Evolutionary conservation across 2,329 filamentous ascomycete species (phyloP).

Genomic region (Diaporthe longicolla): DNA sequence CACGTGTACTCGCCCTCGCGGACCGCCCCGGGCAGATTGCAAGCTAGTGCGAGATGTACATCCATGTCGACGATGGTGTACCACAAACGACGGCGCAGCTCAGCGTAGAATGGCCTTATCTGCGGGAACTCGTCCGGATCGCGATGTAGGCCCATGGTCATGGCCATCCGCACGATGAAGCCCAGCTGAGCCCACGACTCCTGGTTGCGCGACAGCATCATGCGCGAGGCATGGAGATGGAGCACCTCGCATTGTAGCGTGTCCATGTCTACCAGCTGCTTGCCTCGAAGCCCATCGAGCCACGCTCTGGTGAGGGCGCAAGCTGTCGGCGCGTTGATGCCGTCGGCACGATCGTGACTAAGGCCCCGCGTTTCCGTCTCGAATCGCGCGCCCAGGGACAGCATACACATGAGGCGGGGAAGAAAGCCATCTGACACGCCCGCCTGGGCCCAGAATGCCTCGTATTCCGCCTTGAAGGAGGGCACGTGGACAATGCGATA

Average conservation of each 20-base stretch:
- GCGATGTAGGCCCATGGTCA: constrained; percentile 72
- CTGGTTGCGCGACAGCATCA: constrained; percentile 63
- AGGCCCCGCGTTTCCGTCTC: constrained; percentile 65
- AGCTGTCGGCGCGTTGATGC: constrained; percentile 70
- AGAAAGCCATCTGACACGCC: constrained; percentile 65
- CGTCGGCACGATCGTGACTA: constrained; percentile 64
- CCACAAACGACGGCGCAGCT: constrained; percentile 69
- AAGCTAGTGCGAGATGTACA: constrained; percentile 66
- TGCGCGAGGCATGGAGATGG: constrained; percentile 66
- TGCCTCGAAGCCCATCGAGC: constrained; percentile 66
- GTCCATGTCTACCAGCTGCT: constrained; percentile 65
- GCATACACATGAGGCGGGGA: constrained; percentile 66
- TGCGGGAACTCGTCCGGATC: constrained; percentile 68
- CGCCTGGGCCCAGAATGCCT: constrained; percentile 65
- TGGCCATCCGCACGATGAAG: constrained; percentile 68
- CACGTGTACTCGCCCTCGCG: constrained; percentile 69
- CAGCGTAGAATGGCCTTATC: constrained; percentile 65
- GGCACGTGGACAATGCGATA: constrained; percentile 68
- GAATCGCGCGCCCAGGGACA: constrained; percentile 68
- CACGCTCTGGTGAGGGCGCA: constrained; percentile 68
- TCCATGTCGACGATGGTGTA: constrained; percentile 71
- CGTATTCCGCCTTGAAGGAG: constrained; percentile 65
- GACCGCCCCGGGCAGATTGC: constrained; percentile 65
- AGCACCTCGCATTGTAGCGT: constrained; percentile 69
- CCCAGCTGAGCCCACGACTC: constrained; percentile 70